Evolutionary conservation across 345 rosid species (phyloP), one percentile per base, ranked within the genome.

Genomic region (Angophora floribunda): DNA sequence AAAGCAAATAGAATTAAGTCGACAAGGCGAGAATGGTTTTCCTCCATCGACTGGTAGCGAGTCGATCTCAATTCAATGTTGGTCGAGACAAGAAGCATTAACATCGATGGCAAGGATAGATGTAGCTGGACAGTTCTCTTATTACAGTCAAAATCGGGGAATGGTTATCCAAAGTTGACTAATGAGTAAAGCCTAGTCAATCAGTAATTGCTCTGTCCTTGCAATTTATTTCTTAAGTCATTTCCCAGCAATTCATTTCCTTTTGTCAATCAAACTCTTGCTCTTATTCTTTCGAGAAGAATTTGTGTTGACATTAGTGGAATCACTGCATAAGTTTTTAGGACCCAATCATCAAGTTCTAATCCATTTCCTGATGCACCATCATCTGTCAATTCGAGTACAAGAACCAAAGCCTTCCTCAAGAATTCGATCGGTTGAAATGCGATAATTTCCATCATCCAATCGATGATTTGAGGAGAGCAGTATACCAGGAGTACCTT

Each of bases 391-490:
- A 63, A 63, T 63, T 63, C 5, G 8, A n/a, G 36, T 28, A n/a
- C 75, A 63, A 63, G 9, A 63, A 63, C 36, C 0, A 12, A 28
- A 28, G 70, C 32, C 32, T 13, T 63, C 15, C 8, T 32, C n/a
- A 6, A 28, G 70, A 63, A 63, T 63, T 28, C 75, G 0, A 63
- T 28, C 36, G 0, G 19, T 63, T 0, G 0, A 28, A 13, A 61
- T 0, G 7, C 17, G 8, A 61, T 0, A 61, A 6, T 28, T n/a
- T 0, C 65, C 14, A 0, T 0, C 1, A 30, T 59, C 75, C 36
- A n/a, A 9, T 13, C 17, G 36, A 63, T 3, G 5, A 63, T n/a
- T n/a, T 63, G 19, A 63, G 75, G 0, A n/a, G 75, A 63, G 75
- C 17, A 28, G 75, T 63, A 16, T 28, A 63, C 9, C 17, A 13